Evolutionary conservation across 2,329 filamentous ascomycete species (phyloP).

Genomic region (Biscogniauxia sp.): DNA sequence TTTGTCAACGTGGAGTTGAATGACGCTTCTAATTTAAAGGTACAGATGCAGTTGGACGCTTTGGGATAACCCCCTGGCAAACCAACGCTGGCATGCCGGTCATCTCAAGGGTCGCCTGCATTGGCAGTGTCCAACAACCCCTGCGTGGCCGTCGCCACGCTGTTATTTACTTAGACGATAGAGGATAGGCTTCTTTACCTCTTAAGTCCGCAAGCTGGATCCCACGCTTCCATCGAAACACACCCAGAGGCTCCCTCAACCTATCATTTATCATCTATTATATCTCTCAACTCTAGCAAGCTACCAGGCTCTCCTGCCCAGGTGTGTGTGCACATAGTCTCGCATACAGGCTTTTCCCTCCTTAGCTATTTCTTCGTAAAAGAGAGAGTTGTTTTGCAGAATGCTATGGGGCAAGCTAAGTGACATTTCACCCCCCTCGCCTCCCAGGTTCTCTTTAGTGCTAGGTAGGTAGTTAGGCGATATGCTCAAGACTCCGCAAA

Average conservation of each 20-base stretch:
- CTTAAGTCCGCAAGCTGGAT: background rate
- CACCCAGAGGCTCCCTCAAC: background rate
- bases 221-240: background rate
- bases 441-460: background rate
- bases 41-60: constrained; percentile 21
- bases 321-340: background rate
- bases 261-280: background rate
- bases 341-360: background rate
- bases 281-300: background rate
- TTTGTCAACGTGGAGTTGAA: constrained; percentile 16
- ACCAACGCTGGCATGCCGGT: constrained; percentile 16
- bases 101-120: constrained; percentile 20
- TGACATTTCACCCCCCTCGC: background rate
- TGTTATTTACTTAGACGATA: constrained; percentile 3
- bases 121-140: constrained; percentile 1
- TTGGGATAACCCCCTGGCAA: constrained; percentile 20
- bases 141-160: constrained; percentile 5
- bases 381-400: background rate
- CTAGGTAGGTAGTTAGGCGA: no score
- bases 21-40: constrained; percentile 16
- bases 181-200: background rate
- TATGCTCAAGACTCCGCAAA: background rate
- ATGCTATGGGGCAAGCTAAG: background rate
- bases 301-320: background rate
- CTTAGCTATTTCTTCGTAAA: background rate